phyloP scores from a whole-genome alignment of 257 asterid genomes.

The Forsythia viridissima region DNA sequence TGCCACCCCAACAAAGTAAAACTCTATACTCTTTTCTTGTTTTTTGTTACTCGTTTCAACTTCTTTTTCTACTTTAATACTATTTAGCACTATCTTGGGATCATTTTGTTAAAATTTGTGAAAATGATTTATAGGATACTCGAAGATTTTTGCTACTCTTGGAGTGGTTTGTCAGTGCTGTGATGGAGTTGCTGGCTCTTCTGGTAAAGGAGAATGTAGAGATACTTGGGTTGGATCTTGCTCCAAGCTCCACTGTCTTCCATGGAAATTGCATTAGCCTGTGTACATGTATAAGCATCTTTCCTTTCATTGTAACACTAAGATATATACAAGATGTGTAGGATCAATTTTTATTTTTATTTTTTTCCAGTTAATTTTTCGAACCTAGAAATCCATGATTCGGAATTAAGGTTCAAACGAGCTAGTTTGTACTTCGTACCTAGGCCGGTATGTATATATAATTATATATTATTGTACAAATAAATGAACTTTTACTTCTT shows the following conservation, averaged over 20 bases:
- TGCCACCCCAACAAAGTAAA: conserved; percentile 23
- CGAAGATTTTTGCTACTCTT: conserved; percentile 23
- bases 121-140: conserved; percentile 17
- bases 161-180: conserved; percentile 54
- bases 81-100: not conserved
- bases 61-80: not conserved
- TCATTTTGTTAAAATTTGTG: not conserved
- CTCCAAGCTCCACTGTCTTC: conserved; percentile 35
- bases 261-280: conserved; percentile 35
- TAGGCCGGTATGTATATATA: too few relatives aligned
- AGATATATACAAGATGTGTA: not conserved
- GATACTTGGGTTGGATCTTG: conserved; percentile 38
- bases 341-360: not conserved
- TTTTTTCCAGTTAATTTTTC: not conserved
- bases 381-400: not conserved
- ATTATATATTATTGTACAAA: too few relatives aligned
- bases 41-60: not conserved
- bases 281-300: not conserved
- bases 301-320: not conserved
- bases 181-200: conserved; percentile 13
- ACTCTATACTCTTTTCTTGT: not conserved
- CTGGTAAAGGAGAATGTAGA: conserved; percentile 17
- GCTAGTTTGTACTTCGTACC: too few relatives aligned
- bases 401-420: not conserved
- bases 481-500: too few relatives aligned